phyloP scores from a whole-genome alignment of 352 stramenopile species.

The Phytophthora hibernalis region DNA sequence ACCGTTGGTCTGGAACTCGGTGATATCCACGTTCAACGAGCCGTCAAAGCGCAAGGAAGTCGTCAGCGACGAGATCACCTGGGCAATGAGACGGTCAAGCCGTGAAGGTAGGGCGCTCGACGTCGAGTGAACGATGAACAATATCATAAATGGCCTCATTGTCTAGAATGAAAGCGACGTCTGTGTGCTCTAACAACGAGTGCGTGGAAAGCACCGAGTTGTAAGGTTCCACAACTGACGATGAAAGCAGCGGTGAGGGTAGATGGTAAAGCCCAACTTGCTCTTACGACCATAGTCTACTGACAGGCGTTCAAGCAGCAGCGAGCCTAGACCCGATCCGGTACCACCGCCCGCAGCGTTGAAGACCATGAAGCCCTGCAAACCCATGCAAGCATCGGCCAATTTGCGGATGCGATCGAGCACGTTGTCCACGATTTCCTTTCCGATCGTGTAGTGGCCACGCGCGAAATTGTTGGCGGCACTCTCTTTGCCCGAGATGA shows the following conservation, averaged over 20 bases:
- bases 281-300: conserved; percentile 1
- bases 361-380: conserved; percentile 94
- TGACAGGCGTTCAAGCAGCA: conserved; percentile 1
- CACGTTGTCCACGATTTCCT: conserved; percentile 97
- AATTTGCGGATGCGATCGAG: conserved; percentile 97
- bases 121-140: background rate
- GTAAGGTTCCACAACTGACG: conserved; percentile 4
- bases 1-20: conserved; percentile 99
- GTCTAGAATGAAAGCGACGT: conserved; percentile 1
- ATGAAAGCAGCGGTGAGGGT: background rate
- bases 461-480: conserved; percentile 91
- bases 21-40: conserved; percentile 98
- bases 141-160: background rate
- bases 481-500: conserved; percentile 98
- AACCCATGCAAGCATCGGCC: conserved; percentile 95
- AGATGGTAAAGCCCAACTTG: conserved; percentile 7
- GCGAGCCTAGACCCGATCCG: background rate
- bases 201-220: conserved; percentile 8
- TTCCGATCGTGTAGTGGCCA: conserved; percentile 92
- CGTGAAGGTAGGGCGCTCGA: conserved; percentile 97
- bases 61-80: conserved; percentile 91
- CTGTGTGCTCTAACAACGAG: conserved; percentile 6
- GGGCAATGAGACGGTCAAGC: conserved; percentile 98
- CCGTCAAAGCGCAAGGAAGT: conserved; percentile 98
- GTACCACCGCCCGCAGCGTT: conserved; percentile 11